Evolutionary conservation across 352 stramenopile species (phyloP), one percentile per base, ranked within the genome.

Genomic region (Nothophytophthora sp.): DNA sequence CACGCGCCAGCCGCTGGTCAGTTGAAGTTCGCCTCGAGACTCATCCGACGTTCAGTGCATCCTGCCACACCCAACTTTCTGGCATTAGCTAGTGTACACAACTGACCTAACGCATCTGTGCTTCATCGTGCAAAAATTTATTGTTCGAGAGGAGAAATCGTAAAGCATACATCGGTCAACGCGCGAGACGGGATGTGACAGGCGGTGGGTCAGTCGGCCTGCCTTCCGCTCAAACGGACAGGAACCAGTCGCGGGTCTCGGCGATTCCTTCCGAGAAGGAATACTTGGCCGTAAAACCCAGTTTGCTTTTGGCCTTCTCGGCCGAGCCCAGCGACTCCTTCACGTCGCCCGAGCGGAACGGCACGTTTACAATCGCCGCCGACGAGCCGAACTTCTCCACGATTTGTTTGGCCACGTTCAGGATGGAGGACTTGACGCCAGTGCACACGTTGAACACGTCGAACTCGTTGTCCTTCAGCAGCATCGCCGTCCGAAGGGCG

Each of bases 361-460:
- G 54, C 12, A 86, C 73, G 55, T 92, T 67, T 25, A 65, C 79
- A 63, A 94, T 91, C 28, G 55, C 62, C 13, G 81, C 81, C 9
- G 69, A 72, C 9, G 84, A 92, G 7, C 52, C 55, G 35, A 90
- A 94, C 40, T 76, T 81, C 38, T 87, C 79, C 11, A 89, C 63
- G 44, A 94, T 85, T 24, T 64, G 65, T 52, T 86, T 25, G 4
- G 81, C 83, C 19, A 91, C 71, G 22, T 61, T 73, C 38, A 79
- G 81, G 34, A 94, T 67, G 10, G 79, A 67, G 25, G 76, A 88
- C 63, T 89, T 90, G 42, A 86, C 35, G 16, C 81, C 83, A 23
- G 81, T 94, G 67, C 81, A 94, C 42, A 94, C 79, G 52, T 94
- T 94, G 44, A 91, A 94, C 18, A 90, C 81, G 50, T 94, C 76